Evolutionary conservation across 371 early-diverging fungal species (phyloP), one percentile per base, ranked within the genome.

Genomic region (Rhizomucor pusillus): DNA sequence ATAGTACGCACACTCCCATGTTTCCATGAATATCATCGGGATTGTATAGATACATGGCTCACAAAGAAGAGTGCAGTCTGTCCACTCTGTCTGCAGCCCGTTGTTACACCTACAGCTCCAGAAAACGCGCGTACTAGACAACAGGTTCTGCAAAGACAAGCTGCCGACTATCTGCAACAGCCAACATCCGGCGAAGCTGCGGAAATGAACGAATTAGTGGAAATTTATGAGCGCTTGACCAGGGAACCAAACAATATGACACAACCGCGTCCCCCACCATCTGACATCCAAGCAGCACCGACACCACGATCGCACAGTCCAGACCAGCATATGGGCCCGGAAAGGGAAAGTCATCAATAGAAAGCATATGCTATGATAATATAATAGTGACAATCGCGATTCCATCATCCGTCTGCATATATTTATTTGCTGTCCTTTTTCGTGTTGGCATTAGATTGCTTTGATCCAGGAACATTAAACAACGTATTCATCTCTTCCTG

Each of bases 41-140:
- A 55, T 18, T 76, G 77, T 46, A 73, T 76, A 73, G 74, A 73
- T 48, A 63, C 62, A 10, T 73, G 75, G 75, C 55, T 75, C 1
- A 66, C 70, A 2, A 65, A 65, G 40, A 72, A 72, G 24, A 66
- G 72, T 13, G 52, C 68, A 10, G 22, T 62, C 6, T 75, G 76
- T 58, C 76, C 76, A 12, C 59, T 75, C 13, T 75, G 76, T 47
- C 68, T 41, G 25, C 44, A 46, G 20, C 12, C 20, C 19, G 37
- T 0, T 24, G 46, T n/a, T 12, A 43, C 20, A 10, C 43, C 29
- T 29, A 29, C 7, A 7, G 7, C 29, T 29, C 29, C 29, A 29
- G 29, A 29, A 29, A 29, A 29, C 29, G 29, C 7, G 3, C 29
- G 29, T 29, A 29, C 29, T 29, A 29, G 29, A 29, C 29, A 29